Percentiles rank a stretch among this genome's conserved stretches.
Evolutionary conservation across 495 filamentous ascomycete genomes (phyloP).

Genomic region (Hypomontagnella monticulosa): DNA sequence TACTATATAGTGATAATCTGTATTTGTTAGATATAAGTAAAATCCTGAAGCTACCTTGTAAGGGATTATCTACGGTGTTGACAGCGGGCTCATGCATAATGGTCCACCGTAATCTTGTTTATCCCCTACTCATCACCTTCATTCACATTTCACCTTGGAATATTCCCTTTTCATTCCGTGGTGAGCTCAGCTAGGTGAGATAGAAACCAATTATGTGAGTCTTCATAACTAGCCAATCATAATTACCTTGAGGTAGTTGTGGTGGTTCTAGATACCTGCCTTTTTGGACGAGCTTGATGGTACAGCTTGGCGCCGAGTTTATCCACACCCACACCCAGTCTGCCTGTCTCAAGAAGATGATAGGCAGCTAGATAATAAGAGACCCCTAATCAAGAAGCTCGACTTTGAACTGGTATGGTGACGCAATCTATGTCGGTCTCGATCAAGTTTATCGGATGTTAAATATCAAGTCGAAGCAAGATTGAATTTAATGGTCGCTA

Average conservation of each 20-base stretch:
- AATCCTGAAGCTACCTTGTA: no score
- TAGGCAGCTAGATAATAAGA: conserved; percentile 13
- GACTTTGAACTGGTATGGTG: conserved; percentile 10
- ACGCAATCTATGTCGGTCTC: conserved; percentile 14
- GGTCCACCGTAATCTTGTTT: no score
- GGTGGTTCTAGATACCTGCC: conserved; percentile 21
- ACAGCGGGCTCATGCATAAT: no score
- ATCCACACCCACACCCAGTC: conserved; percentile 9
- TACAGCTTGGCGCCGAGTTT: conserved; percentile 29
- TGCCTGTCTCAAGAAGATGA: not conserved
- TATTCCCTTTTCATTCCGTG: no score
- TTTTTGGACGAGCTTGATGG: conserved; percentile 21
- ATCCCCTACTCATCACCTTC: not conserved
- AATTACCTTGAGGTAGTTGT: not conserved
- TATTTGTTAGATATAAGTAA: no score
- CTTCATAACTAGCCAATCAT: conserved; percentile 13
- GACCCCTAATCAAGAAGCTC: conserved; percentile 30
- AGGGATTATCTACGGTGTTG: no score
- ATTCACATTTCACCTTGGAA: not conserved
- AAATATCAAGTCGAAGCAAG: conserved; percentile 1
- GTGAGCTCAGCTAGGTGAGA: not conserved
- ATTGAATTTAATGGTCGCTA: not conserved
- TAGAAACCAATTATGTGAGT: not conserved
- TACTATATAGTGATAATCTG: no score
- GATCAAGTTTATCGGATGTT: conserved; percentile 15